Evolutionary conservation across 2,329 filamentous ascomycete species (phyloP).

Genomic region (Taxawa tesnikishii): DNA sequence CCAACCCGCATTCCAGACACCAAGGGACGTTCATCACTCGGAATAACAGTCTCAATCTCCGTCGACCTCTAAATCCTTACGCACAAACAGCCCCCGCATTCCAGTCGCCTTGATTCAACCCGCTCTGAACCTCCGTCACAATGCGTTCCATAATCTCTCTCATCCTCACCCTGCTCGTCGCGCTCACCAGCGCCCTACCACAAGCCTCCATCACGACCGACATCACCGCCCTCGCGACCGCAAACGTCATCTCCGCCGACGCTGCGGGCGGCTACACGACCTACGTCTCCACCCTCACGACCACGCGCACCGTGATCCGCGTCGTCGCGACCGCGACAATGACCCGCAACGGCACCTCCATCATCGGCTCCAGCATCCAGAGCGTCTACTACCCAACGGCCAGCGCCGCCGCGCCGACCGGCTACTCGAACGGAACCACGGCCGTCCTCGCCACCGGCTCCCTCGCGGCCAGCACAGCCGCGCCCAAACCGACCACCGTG

Average conservation of each 20-base stretch:
- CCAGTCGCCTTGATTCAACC: no score
- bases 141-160: constrained; percentile 8
- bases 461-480: background rate
- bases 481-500: background rate
- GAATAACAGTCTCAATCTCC: constrained; percentile 1
- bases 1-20: constrained; percentile 2
- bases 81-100: no score
- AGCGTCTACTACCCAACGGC: no score
- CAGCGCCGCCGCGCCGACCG: background rate
- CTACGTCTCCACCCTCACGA: no score
- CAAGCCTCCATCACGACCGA: background rate
- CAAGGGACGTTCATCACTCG: no score
- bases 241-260: constrained; percentile 4
- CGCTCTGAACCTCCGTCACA: constrained; percentile 1
- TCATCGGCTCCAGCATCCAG: no score
- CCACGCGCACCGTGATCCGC: no score
- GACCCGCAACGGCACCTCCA: no score
- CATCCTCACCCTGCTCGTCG: constrained; percentile 7
- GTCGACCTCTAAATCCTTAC: background rate
- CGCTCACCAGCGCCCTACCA: constrained; percentile 4
- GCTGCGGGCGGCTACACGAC: no score
- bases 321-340: no score
- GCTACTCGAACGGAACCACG: background rate
- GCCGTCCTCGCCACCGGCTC: constrained; percentile 2
- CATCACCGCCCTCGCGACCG: background rate